Evolutionary conservation across 164 flowering plant genomes (phyloP), one percentile per base, ranked within the genome.

Genomic region (Stephania japonica): DNA sequence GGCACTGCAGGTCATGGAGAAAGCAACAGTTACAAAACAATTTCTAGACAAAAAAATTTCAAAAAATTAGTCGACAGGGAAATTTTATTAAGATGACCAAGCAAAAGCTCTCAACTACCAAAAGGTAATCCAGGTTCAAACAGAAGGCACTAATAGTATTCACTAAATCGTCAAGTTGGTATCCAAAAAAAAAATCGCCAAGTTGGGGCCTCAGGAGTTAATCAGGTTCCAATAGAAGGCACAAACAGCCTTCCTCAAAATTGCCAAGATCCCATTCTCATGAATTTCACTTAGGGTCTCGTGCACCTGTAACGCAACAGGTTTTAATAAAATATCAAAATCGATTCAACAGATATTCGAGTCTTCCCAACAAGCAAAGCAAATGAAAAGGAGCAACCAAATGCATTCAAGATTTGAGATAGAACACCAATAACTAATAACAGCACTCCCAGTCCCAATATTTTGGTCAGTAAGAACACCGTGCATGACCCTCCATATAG

Each of bases 1-100:
- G 68, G 67, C 67, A 76, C 90, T 89, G 84, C 83, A 82, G 27
- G 63, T 56, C 21, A 59, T 16, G 24, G 64, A 59, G 64, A n/a
- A 59, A 10, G 8, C 24, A 59, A 59, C 64, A 19, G 64, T 59
- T 59, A 59, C 64, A 59, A 59, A 19, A 14, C 63, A 56, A 56
- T 16, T 19, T 18, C 21, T 56, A 56, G 2, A 56, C 7, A 56
- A 32, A 56, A n/a, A 18, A 56, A 18, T 4, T n/a, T 56, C 63
- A 56, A 5, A 6, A 56, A 56, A 56, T 21, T 56, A 18, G 5
- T 56, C 63, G 4, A 21, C 63, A 18, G n/a, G n/a, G n/a, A 56
- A 56, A 7, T 56, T 56, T 21, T 0, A 19, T 3, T 56, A 18
- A 56, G 2, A 21, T 0, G 21, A 56, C n/a, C n/a, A 21, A 56